Conservation (phyloP, 1,284 basidiomycete species). For the Boletellus sp. region DNA sequence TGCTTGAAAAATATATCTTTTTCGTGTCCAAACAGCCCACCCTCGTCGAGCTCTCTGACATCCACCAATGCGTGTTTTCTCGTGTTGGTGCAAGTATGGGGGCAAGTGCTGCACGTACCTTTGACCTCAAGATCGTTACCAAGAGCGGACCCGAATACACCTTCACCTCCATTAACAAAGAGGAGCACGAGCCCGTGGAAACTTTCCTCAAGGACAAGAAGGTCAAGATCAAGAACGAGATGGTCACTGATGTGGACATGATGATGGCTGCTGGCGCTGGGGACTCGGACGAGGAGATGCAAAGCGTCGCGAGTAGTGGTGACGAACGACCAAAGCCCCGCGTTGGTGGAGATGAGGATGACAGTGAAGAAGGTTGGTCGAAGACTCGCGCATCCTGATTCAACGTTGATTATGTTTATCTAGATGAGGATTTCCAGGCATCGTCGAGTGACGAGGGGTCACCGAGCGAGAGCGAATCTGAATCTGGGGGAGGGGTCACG, state of each 20-base stretch:
- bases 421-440: constrained; percentile 86
- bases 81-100: constrained; percentile 89
- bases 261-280: constrained; percentile 65
- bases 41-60: constrained; percentile 88
- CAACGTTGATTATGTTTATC: constrained; percentile 12
- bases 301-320: constrained; percentile 69
- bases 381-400: neutral
- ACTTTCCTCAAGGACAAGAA: constrained; percentile 88
- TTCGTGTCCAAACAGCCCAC: constrained; percentile 97
- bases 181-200: constrained; percentile 88
- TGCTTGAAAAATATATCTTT: constrained; percentile 97
- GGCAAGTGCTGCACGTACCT: constrained; percentile 84
- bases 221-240: constrained; percentile 94
- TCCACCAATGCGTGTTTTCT: constrained; percentile 91
- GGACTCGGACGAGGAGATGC: constrained; percentile 85
- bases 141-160: constrained; percentile 80
- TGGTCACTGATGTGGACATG: constrained; percentile 82
- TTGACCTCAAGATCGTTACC: constrained; percentile 89
- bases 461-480: constrained; percentile 72
- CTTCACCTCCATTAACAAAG: constrained; percentile 94
- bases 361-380: constrained; percentile 75
- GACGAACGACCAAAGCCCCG: constrained; percentile 60
- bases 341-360: constrained; percentile 62
- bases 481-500: constrained; percentile 56
- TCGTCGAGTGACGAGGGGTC: constrained; percentile 83